Evolutionary conservation across 306 rosid species (phyloP).

Genomic region (Fagus crenata): DNA sequence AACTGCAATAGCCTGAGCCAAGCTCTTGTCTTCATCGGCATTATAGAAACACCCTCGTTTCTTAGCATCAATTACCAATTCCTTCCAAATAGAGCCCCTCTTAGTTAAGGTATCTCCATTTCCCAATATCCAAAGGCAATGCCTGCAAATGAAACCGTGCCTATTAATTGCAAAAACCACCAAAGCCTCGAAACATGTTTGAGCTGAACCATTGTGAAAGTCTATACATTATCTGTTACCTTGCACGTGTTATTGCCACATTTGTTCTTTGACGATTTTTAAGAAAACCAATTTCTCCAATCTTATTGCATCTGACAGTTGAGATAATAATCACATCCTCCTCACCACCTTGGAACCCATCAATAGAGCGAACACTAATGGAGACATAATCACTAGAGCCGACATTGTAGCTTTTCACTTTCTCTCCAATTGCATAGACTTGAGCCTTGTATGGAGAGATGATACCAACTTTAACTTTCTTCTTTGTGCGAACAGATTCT

Average conservation of each 20-base stretch:
- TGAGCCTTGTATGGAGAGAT: slow-evolving; percentile 53
- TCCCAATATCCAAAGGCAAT: slow-evolving; percentile 49
- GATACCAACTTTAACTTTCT: slow-evolving; percentile 36
- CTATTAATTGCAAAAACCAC: not conserved
- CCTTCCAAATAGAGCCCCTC: slow-evolving; percentile 37
- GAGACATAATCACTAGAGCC: slow-evolving; percentile 8
- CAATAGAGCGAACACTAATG: slow-evolving; percentile 39
- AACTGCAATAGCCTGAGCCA: slow-evolving; percentile 20
- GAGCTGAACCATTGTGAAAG: not conserved
- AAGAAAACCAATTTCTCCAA: slow-evolving; percentile 36
- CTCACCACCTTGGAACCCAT: slow-evolving; percentile 52
- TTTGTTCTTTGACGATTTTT: slow-evolving; percentile 38
- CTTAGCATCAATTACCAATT: slow-evolving; percentile 38
- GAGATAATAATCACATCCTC: slow-evolving; percentile 47
- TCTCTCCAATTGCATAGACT: slow-evolving; percentile 31
- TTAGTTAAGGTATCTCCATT: slow-evolving; percentile 27
- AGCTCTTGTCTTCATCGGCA: slow-evolving; percentile 27
- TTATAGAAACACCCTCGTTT: slow-evolving; percentile 30
- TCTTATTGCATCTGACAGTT: slow-evolving; percentile 36
- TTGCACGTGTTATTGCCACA: slow-evolving; percentile 45
- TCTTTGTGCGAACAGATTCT: slow-evolving; percentile 20
- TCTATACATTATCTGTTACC: slow-evolving; percentile 8
- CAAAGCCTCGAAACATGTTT: not conserved
- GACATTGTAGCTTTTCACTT: slow-evolving; percentile 11
- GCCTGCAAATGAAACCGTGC: slow-evolving; percentile 13